phyloP scores from a whole-genome alignment of 768 basidiomycete genomes.

The Leccinellum rugosiceps region DNA sequence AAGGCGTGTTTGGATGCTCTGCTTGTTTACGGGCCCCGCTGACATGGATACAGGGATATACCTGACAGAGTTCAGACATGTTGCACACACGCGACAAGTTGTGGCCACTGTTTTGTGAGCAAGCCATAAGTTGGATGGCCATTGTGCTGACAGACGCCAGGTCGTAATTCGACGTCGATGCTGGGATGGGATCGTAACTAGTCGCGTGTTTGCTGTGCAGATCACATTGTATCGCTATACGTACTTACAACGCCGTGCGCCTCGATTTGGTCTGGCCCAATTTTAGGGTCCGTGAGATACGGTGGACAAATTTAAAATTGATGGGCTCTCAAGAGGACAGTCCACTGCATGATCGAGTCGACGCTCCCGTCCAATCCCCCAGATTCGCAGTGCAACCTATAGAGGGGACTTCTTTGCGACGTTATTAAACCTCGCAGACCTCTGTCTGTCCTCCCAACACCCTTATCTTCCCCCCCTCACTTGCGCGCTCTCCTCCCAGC shows the following conservation, averaged over 20 bases:
- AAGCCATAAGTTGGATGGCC: background rate
- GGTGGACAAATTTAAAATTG: slow-evolving; percentile 13
- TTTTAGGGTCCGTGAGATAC: slow-evolving; percentile 7
- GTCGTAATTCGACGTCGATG: slow-evolving; percentile 1
- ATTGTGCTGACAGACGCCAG: slow-evolving; percentile 8
- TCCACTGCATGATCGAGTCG: background rate
- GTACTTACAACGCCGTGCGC: background rate
- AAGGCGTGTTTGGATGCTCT: slow-evolving; percentile 48
- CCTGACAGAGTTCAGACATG: slow-evolving; percentile 78
- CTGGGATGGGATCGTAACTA: background rate
- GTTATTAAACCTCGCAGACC: background rate
- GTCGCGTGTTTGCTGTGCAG: background rate
- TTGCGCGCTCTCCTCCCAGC: background rate
- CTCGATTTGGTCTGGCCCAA: background rate
- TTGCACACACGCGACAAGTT: slow-evolving; percentile 60
- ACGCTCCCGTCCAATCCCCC: slow-evolving; percentile 1
- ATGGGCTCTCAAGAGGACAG: slow-evolving; percentile 5
- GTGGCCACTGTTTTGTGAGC: slow-evolving; percentile 81
- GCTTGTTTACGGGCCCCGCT: background rate
- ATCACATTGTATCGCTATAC: background rate
- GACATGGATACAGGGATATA: slow-evolving; percentile 60
- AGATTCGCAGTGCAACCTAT: background rate
- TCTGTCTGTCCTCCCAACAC: background rate
- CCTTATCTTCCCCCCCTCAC: background rate
- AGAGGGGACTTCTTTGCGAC: background rate